Conservation (phyloP, 176 grass and related monocot genomes). For the Carex kokanica region DNA sequence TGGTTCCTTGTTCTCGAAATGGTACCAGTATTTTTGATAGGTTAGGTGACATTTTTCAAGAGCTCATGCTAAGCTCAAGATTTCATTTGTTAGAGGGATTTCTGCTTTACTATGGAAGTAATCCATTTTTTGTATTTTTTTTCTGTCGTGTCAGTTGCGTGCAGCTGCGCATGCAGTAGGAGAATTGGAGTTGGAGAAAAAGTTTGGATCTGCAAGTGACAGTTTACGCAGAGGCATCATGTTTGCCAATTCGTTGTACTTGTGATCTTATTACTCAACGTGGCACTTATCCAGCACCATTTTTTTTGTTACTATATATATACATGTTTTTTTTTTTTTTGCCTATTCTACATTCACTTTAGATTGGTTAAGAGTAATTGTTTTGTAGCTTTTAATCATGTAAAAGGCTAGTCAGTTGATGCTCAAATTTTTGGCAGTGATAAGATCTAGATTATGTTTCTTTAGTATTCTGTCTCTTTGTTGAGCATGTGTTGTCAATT, state of each 20-base stretch:
- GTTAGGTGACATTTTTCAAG: background rate
- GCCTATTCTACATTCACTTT: background rate
- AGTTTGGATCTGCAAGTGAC: constrained; percentile 65
- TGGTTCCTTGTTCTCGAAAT: background rate
- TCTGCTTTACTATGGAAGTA: background rate
- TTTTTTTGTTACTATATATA: background rate
- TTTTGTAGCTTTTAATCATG: constrained; percentile 5
- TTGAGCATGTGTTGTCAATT: too few species aligned
- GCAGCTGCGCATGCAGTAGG: constrained; percentile 77
- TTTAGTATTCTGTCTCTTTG: background rate
- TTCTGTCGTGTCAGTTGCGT: constrained; percentile 57
- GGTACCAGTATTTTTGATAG: background rate
- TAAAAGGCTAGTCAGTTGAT: background rate
- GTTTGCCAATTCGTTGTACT: constrained; percentile 94
- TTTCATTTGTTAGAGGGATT: constrained; percentile 2
- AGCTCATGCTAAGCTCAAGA: background rate
- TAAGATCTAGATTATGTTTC: background rate
- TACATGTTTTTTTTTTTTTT: background rate
- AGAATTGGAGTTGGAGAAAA: constrained; percentile 63
- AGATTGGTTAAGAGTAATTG: constrained; percentile 7
- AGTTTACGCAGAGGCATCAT: constrained; percentile 90
- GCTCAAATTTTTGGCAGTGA: background rate
- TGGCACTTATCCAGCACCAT: background rate
- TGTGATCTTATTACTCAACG: constrained; percentile 35
- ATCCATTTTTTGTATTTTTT: background rate